phyloP scores from a whole-genome alignment of 805 yeast genomes.

The Yamadazyma scolyti region DNA sequence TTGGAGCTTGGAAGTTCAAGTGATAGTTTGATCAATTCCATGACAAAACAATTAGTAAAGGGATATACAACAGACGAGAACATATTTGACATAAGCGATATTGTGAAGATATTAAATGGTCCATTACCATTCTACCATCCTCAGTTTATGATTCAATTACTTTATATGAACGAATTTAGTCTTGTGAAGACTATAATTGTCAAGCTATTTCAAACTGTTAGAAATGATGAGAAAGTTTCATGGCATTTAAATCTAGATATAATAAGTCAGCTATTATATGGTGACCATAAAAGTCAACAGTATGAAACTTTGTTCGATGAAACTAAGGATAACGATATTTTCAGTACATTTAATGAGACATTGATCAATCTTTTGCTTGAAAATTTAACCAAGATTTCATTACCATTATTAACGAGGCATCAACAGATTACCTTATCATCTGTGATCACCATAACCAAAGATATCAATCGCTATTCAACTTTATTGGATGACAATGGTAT shows the following conservation, averaged over 20 bases:
- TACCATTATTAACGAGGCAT: constrained; percentile 84
- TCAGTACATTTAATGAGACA: constrained; percentile 34
- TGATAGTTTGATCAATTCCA: constrained; percentile 45
- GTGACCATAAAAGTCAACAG: not conserved
- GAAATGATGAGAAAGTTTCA: constrained; percentile 29
- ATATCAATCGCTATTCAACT: constrained; percentile 43
- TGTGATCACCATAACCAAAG: constrained; percentile 60
- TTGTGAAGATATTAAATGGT: constrained; percentile 79
- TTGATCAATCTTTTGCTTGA: constrained; percentile 52
- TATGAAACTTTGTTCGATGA: not conserved
- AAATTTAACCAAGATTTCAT: constrained; percentile 56
- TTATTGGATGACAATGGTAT: constrained; percentile 63
- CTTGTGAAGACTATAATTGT: constrained; percentile 57
- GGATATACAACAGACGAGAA: constrained; percentile 18
- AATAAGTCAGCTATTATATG: constrained; percentile 12
- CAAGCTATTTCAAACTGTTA: constrained; percentile 47
- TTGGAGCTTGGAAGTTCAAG: constrained; percentile 25
- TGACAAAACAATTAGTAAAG: constrained; percentile 38
- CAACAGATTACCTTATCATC: constrained; percentile 82
- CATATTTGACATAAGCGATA: constrained; percentile 52
- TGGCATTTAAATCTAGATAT: constrained; percentile 34
- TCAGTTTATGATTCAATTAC: constrained; percentile 71
- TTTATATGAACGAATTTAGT: constrained; percentile 57
- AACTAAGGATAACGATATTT: constrained; percentile 17
- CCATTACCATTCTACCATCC: constrained; percentile 91